phyloP scores from a whole-genome alignment of 2,329 filamentous ascomycete genomes.

The Daldinia eschscholtzii region DNA sequence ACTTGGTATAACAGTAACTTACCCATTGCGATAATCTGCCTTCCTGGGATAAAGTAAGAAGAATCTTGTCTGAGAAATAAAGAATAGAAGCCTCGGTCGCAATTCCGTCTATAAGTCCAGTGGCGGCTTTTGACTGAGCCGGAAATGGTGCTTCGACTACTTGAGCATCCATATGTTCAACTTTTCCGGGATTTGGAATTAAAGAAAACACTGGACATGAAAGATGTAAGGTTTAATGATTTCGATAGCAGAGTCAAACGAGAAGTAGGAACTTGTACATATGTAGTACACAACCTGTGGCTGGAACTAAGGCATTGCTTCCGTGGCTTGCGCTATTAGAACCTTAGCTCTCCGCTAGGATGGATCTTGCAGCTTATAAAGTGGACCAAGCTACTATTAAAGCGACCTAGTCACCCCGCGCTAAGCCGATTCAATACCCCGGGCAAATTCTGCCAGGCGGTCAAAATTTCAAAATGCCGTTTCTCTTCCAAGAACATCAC shows the following conservation, averaged over 20 bases:
- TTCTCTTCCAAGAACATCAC: conserved; percentile 34
- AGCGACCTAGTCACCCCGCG: conserved; percentile 42
- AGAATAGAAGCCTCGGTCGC: conserved; percentile 79
- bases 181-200: conserved; percentile 13
- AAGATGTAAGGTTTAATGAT: neutral
- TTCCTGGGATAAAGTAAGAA: conserved; percentile 88
- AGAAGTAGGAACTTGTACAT: neutral
- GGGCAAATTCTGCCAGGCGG: conserved; percentile 51
- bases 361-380: conserved; percentile 2
- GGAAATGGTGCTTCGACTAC: conserved; percentile 73
- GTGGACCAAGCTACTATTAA: neutral
- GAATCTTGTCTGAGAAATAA: conserved; percentile 88
- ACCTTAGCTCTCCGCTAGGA: neutral
- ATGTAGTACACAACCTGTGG: neutral
- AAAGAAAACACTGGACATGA: neutral
- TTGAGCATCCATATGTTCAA: conserved; percentile 57
- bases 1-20: conserved; percentile 48
- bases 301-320: neutral
- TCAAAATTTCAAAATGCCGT: conserved; percentile 50
- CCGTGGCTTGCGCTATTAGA: neutral
- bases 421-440: conserved; percentile 39
- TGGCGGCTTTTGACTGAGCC: conserved; percentile 69
- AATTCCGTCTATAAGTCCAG: conserved; percentile 74
- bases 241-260: neutral
- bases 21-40: conserved; percentile 95